Evolutionary conservation across 2,329 filamentous ascomycete species (phyloP), one percentile per base, ranked within the genome.

Genomic region (Eurotiales sp.): DNA sequence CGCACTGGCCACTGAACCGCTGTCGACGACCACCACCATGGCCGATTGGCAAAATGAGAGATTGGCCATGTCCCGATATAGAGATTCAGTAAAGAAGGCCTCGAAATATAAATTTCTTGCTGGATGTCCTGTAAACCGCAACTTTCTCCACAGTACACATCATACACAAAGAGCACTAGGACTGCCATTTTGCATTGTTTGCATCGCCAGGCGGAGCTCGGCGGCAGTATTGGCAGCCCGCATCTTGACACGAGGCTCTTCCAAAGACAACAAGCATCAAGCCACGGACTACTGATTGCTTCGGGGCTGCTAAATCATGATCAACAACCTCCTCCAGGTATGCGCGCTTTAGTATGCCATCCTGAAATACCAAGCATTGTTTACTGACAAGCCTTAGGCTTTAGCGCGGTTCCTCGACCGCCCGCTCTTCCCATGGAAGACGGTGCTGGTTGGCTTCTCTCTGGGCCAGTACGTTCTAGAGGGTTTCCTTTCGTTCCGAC

Each of bases 391-490:
- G 25, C 10, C 15, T 44, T 55, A 83, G 78, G 77, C 81, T 77
- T 84, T 97, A 61, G 89, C 90, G 67, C 83, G 83, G 71, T 85
- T 87, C 72, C 86, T 97, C 64, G 93, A 99, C 77, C 84, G 88
- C 66, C 91, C 92, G 53, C 78, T 88, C 66, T 96, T 97, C 76
- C 92, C 93, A 50, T 99, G 93, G 93, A 99, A 96, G 83, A 87
- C 84, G 69, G 84, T 99, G 63, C 91, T 99, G 64, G 82, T 97
- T 61, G 88, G 90, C 64, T 99, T 99, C 76, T 95, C 90, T 25
- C 70, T 97, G 62, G 90, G 87, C 55, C 90, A 99, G 69, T 97
- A 89, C 70, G 74, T 90, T 50, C 85, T 99, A 65, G 93, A 99
- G 71, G 85, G 89, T 40, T 88, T 92, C 74, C 84, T 99, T 48